Base-by-base conservation (phyloP, 208 protist genomes). In the Wallacemonas rigidus region DNA sequence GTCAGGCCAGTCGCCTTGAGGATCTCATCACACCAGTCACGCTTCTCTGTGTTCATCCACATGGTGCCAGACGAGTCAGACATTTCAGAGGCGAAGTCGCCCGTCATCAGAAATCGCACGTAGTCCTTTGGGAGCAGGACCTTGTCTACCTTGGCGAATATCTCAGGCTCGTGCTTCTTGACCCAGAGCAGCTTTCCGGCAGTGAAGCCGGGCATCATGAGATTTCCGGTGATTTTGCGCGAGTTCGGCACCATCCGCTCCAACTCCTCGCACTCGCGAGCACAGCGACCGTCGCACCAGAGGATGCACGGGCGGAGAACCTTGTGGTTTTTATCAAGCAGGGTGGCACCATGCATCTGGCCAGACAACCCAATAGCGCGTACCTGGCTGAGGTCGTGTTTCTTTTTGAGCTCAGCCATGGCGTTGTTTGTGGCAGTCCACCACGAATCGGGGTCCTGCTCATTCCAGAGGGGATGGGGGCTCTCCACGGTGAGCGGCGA, bases 131-230 rank as follows among this genome's bases (percentile, higher is more conserved):
- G 83, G 61, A 94, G 79, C 53, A 94, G 78, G 54, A 94, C 86
- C 72, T 85, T 90, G 56, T 69, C 72, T 43, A 89, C 75, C 53
- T 85, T 76, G 11, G 60, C 80, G 58, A 91, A 87, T 3, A 89
- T 71, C 57, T 88, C 76, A 40, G 86, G 86, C 76, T 91, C 83
- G 60, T 94, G 76, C 62, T 87, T 81, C 71, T 81, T 80, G 44
- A 94, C 85, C 89, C 86, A 92, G 11, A 94, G 80, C 17, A 87
- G 77, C 75, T 94, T 91, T 36, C 89, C 89, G 15, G 89, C 85
- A 40, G 86, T 90, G 77, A 94, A 94, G 75, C 89, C 89, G 50
- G 86, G 89, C 84, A 92, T 92, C 74, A 90, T 92, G n/a, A 91
- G 61, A 71, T 92, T 92, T 50, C 86, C 89, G 1, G 89, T 92